A percentile compares a stretch with the other conserved stretches of the same genome.
Evolutionary conservation across 2,329 filamentous ascomycete species (phyloP).

Genomic region (Fusarium tuaranense): DNA sequence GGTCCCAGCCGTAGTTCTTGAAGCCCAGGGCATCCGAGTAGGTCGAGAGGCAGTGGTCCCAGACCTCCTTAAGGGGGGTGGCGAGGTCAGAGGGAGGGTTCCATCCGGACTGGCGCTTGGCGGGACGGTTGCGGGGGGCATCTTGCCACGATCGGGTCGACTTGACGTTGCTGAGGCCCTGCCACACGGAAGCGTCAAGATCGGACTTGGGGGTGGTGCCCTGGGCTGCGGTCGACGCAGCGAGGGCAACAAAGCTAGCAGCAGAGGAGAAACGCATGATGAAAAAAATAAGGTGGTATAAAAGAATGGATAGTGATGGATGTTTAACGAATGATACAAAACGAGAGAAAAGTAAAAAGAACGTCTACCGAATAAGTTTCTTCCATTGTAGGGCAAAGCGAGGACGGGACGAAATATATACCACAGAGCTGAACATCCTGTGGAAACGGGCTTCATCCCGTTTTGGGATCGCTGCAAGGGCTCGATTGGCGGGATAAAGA

Average conservation of each 20-base stretch:
- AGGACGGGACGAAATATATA: constrained; percentile 17
- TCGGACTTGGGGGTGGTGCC: constrained; percentile 39
- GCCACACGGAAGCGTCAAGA: constrained; percentile 47
- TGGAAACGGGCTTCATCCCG: not conserved
- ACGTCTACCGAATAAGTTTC: constrained; percentile 24
- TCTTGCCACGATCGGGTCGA: constrained; percentile 19
- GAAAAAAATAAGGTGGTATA: constrained; percentile 1
- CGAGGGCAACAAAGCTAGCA: constrained; percentile 36
- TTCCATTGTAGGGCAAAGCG: not conserved
- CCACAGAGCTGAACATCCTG: not conserved
- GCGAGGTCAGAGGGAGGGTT: constrained; percentile 44
- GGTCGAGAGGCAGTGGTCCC: constrained; percentile 46
- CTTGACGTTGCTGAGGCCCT: constrained; percentile 30
- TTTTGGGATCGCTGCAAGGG: not conserved
- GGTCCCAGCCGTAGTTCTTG: constrained; percentile 52
- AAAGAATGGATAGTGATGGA: not conserved
- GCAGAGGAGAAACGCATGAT: constrained; percentile 43
- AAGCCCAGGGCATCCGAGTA: constrained; percentile 44
- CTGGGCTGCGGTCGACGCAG: constrained; percentile 39
- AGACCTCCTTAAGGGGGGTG: constrained; percentile 45
- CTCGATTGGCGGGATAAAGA: constrained; percentile 26
- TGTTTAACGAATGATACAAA: constrained; percentile 15
- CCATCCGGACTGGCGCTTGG: constrained; percentile 46
- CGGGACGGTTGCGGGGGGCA: constrained; percentile 38
- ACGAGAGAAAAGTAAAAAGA: constrained; percentile 14